phyloP scores from a whole-genome alignment of 441 rosid species.

The Cnidoscolus chayamansa region DNA sequence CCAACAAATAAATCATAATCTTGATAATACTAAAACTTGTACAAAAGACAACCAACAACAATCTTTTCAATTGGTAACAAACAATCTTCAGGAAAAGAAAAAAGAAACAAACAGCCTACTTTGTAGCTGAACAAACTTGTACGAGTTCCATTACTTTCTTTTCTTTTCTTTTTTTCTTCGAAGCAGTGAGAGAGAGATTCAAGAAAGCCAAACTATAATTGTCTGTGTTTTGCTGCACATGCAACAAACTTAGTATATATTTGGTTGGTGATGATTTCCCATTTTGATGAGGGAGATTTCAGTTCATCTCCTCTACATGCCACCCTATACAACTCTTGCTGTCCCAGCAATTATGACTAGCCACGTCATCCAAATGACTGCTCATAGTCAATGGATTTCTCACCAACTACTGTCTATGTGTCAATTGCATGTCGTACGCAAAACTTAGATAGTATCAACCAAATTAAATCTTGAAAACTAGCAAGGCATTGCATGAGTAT shows the following conservation, averaged over 20 bases:
- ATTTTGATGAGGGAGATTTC: neutral
- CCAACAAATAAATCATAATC: too few species aligned
- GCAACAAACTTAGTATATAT: neutral
- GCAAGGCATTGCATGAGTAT: too few species aligned
- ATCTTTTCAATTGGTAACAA: too few species aligned
- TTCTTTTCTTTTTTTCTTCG: too few species aligned
- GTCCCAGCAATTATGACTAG: neutral
- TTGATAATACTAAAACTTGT: too few species aligned
- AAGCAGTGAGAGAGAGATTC: too few species aligned
- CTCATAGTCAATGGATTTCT: too few species aligned
- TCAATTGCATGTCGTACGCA: neutral
- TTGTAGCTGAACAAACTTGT: slow-evolving; percentile 22
- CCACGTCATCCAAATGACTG: neutral
- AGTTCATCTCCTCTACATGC: neutral
- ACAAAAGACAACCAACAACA: too few species aligned
- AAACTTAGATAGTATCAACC: slow-evolving; percentile 9
- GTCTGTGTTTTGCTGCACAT: too few species aligned
- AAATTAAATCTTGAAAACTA: too few species aligned
- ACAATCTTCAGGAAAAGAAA: neutral
- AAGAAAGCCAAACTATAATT: neutral
- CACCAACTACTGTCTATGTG: neutral
- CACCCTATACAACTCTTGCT: neutral
- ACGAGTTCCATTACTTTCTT: neutral
- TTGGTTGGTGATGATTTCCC: too few species aligned
- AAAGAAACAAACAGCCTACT: neutral